Evolutionary conservation across 202 grass and related monocot genomes (phyloP).

Genomic region (Panicum hallii): DNA sequence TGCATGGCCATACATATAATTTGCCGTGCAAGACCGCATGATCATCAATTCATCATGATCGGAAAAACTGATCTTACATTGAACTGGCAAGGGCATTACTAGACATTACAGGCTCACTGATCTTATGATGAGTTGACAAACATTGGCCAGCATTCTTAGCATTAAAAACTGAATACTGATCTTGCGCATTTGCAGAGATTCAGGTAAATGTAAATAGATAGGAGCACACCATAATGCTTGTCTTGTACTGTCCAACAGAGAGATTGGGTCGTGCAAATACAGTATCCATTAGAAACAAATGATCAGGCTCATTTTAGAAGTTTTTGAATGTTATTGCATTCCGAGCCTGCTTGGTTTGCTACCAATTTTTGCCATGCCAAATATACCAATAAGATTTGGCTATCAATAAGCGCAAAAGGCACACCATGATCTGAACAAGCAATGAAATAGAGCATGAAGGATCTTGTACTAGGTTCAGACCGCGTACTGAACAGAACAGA

Average conservation of each 20-base stretch:
- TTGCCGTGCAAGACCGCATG: background rate
- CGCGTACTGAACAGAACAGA: background rate
- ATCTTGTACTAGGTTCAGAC: background rate
- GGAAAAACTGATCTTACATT: background rate
- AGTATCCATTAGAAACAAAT: background rate
- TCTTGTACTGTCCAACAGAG: background rate
- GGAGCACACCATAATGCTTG: background rate
- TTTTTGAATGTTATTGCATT: too few species aligned
- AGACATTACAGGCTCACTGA: background rate
- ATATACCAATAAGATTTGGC: too few species aligned
- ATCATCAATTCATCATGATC: background rate
- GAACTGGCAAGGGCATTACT: background rate
- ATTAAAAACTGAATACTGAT: background rate
- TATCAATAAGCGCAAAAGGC: too few species aligned
- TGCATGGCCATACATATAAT: background rate
- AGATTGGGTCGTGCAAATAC: background rate
- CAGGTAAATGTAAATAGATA: background rate
- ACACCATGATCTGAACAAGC: background rate
- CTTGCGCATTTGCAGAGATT: too few species aligned
- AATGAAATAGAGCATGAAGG: background rate
- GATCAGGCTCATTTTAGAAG: background rate
- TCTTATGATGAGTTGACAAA: background rate
- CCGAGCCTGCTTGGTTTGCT: too few species aligned
- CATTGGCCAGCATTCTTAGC: background rate
- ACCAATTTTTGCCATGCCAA: too few species aligned